Evolutionary conservation across 495 filamentous ascomycete species (phyloP).

Genomic region (Penicillium arizonense): DNA sequence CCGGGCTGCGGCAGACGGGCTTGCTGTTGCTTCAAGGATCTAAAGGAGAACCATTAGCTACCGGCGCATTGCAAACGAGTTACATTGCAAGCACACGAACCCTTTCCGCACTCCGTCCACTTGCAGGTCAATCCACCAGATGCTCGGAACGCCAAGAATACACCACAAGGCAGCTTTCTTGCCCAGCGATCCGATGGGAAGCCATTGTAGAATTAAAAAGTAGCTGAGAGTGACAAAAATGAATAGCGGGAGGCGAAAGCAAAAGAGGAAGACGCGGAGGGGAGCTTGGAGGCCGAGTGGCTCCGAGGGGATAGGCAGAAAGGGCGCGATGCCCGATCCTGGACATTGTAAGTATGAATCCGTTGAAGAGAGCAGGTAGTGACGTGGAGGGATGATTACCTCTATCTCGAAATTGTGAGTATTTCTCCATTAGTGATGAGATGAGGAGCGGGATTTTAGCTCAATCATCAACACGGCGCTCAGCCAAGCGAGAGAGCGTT

Average conservation of each 20-base stretch:
- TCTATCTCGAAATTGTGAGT: constrained; percentile 91
- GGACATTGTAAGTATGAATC: constrained; percentile 10
- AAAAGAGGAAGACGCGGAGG: constrained; percentile 68
- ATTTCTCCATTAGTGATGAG: constrained; percentile 78
- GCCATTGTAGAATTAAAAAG: constrained; percentile 79
- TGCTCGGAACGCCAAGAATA: constrained; percentile 78
- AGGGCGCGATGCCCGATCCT: constrained; percentile 97
- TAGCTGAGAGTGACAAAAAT: constrained; percentile 64
- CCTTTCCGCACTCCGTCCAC: constrained; percentile 94
- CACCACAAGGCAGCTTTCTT: constrained; percentile 87
- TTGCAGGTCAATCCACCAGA: constrained; percentile 98
- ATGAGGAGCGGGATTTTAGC: background rate
- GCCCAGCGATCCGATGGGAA: constrained; percentile 74
- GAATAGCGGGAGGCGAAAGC: constrained; percentile 77
- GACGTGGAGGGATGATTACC: constrained; percentile 46
- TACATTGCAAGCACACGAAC: constrained; percentile 30
- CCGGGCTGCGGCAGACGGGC: constrained; percentile 70
- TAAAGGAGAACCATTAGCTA: constrained; percentile 14
- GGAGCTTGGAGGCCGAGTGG: constrained; percentile 59
- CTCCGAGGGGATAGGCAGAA: constrained; percentile 72
- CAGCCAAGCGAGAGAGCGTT: background rate
- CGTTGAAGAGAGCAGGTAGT: background rate
- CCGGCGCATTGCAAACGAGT: background rate
- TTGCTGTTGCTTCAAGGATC: constrained; percentile 59
- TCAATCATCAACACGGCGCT: background rate